Conservation (phyloP, 768 basidiomycete species). For the Leccinum boreale region DNA sequence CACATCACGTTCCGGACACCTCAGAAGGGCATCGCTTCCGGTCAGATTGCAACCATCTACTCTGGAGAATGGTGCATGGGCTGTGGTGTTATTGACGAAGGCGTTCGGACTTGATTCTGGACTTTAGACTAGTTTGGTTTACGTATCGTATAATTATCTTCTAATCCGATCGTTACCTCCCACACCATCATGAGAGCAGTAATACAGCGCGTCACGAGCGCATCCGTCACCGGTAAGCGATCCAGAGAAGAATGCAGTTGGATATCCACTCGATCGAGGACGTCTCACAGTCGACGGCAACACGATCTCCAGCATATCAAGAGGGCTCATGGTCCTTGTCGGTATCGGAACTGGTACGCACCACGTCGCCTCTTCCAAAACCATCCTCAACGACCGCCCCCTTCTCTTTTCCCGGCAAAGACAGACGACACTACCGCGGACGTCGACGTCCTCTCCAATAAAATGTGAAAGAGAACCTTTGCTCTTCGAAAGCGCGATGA, state of each 20-base stretch:
- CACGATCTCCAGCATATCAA: slow-evolving; percentile 76
- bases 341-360: slow-evolving; percentile 78
- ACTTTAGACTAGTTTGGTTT: neutral
- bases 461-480: slow-evolving; percentile 61
- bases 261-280: neutral
- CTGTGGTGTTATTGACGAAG: slow-evolving; percentile 60
- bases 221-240: slow-evolving; percentile 74
- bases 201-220: slow-evolving; percentile 77
- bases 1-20: slow-evolving; percentile 54
- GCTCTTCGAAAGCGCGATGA: slow-evolving; percentile 13
- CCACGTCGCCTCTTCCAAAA: neutral
- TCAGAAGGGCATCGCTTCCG: slow-evolving; percentile 67
- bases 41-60: slow-evolving; percentile 79
- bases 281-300: slow-evolving; percentile 66
- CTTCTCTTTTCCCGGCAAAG: slow-evolving; percentile 18
- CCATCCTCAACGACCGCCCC: slow-evolving; percentile 2
- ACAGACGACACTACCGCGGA: slow-evolving; percentile 82
- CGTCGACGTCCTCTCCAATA: slow-evolving; percentile 68
- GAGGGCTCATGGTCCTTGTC: slow-evolving; percentile 86
- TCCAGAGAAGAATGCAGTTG: neutral
- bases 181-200: slow-evolving; percentile 69
- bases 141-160: neutral
- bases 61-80: slow-evolving; percentile 79
- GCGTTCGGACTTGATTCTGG: slow-evolving; percentile 9
- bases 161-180: neutral